phyloP scores from a whole-genome alignment of 257 asterid species.

The Primulina huaijiensis region DNA sequence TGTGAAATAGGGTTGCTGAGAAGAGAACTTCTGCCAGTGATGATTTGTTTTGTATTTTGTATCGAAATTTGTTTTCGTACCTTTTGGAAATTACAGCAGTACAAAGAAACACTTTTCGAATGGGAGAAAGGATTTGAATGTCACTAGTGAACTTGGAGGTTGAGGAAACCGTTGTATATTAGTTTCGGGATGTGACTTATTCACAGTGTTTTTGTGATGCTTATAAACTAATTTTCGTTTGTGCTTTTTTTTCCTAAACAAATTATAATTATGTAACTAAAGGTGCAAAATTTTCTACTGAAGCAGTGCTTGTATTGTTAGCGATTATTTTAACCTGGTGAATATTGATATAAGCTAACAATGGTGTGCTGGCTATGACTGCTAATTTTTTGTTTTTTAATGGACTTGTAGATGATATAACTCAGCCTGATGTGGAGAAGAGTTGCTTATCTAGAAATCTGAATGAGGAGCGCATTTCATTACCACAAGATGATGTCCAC shows the following conservation, averaged over 20 bases:
- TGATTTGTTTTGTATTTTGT: neutral
- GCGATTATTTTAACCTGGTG: neutral
- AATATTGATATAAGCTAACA: constrained; percentile 3
- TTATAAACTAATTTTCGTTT: neutral
- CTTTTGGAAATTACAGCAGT: neutral
- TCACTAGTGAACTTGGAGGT: constrained; percentile 3
- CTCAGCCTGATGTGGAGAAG: constrained; percentile 62
- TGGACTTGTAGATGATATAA: constrained; percentile 70
- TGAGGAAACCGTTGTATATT: neutral
- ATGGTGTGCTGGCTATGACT: constrained; percentile 3
- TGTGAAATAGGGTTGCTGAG: constrained; percentile 3
- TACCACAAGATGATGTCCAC: constrained; percentile 33
- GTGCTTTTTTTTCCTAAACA: neutral
- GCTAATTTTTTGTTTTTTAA: constrained; percentile 27
- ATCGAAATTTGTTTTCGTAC: neutral
- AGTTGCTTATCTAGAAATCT: constrained; percentile 24
- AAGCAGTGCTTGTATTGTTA: neutral
- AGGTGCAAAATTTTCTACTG: constrained; percentile 10
- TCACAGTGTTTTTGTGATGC: neutral
- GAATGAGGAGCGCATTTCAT: constrained; percentile 32
- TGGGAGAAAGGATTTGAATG: constrained; percentile 5
- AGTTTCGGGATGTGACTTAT: constrained; percentile 1
- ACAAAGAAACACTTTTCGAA: neutral
- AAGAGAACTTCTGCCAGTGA: neutral
- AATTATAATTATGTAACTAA: constrained; percentile 15